phyloP scores from a whole-genome alignment of 23 red algal genomes.

The Pyropia haitanensis region DNA sequence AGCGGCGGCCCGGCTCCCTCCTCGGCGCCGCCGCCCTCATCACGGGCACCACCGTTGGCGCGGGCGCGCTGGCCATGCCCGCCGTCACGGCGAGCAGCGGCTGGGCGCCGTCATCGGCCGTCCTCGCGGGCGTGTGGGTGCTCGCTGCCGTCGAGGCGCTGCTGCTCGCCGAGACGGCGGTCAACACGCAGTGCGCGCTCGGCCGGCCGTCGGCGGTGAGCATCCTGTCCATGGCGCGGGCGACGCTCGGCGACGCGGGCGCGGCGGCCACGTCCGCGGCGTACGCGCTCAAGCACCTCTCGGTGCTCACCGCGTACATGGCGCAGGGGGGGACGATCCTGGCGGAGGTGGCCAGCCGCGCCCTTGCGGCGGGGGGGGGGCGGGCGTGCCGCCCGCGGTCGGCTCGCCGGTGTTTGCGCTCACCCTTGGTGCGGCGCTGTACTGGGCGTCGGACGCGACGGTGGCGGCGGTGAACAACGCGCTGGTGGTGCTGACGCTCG shows the following conservation, averaged over 20 bases:
- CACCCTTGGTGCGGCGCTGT: constrained; percentile 8
- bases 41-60: constrained; percentile 75
- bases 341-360: background rate
- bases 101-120: constrained; percentile 37
- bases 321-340: constrained; percentile 56
- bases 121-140: constrained; percentile 37
- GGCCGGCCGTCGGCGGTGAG: constrained; percentile 28
- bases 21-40: constrained; percentile 1
- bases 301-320: constrained; percentile 71
- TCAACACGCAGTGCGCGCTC: constrained; percentile 28
- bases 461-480: constrained; percentile 44
- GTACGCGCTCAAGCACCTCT: constrained; percentile 43
- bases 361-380: background rate
- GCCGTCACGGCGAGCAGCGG: constrained; percentile 32
- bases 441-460: background rate
- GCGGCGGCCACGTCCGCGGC: constrained; percentile 8
- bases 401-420: background rate
- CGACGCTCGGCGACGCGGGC: constrained; percentile 35
- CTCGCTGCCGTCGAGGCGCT: constrained; percentile 40
- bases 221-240: constrained; percentile 39
- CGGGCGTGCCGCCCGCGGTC: background rate
- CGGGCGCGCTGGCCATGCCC: constrained; percentile 81
- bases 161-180: constrained; percentile 43
- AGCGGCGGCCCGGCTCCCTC: background rate
- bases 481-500: constrained; percentile 7